Percentiles rank a stretch among this genome's conserved stretches.
These are phyloP conservation scores for Heracleum sosnowskyi DNA, from an alignment of 129 eudicot species.

Conservation along the genomic window DNA sequence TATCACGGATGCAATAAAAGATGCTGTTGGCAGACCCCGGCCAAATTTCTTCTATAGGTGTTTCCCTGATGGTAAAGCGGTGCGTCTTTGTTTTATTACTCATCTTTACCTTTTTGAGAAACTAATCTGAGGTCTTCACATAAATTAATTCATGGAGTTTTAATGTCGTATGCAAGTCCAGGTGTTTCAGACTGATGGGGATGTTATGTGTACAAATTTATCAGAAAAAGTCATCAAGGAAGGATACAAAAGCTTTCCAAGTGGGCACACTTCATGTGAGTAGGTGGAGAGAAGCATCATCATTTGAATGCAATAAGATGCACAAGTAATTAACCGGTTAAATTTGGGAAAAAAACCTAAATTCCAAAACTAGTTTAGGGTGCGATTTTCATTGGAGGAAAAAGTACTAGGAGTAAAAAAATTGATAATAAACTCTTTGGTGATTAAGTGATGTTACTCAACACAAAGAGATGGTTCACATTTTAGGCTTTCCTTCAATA, in stretches of 20 bases:
- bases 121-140: background rate
- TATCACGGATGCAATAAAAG: slow-evolving; percentile 68
- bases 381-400: background rate
- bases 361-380: background rate
- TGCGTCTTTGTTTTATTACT: slow-evolving; percentile 10
- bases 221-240: slow-evolving; percentile 40
- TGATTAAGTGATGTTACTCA: background rate
- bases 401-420: background rate
- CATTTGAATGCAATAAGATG: background rate
- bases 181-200: slow-evolving; percentile 30
- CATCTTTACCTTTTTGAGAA: background rate
- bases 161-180: background rate
- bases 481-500: background rate
- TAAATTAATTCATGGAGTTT: background rate
- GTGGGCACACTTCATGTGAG: slow-evolving; percentile 73
- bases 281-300: background rate
- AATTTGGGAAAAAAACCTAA: background rate
- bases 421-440: background rate
- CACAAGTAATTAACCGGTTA: background rate
- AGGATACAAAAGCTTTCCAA: slow-evolving; percentile 78
- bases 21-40: slow-evolving; percentile 65
- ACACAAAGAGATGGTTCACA: background rate
- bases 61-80: slow-evolving; percentile 59
- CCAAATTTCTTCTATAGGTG: slow-evolving; percentile 67
- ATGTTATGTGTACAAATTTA: slow-evolving; percentile 47